Evolutionary conservation across 2,329 filamentous ascomycete genomes (phyloP), one percentile per base, ranked within the genome.

Genomic region (Aspergillus fumigatus): DNA sequence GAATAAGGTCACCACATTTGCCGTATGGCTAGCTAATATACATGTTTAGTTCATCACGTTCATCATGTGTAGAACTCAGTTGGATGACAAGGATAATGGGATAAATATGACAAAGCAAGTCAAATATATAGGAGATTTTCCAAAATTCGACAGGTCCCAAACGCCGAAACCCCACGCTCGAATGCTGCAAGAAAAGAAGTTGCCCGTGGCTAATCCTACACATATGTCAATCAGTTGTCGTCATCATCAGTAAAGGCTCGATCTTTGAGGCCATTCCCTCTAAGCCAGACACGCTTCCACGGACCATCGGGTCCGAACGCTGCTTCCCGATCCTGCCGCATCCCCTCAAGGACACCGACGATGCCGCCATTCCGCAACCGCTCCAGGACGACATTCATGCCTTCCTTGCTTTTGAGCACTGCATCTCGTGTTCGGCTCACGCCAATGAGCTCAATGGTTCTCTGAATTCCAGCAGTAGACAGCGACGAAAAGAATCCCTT

Each of bases 331-430:
- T 89, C 86, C 64, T 79, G 76, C 52, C 84, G 78, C 86, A 89
- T 89, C 27, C 85, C 86, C 62, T 89, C 87, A 29, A 90, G 74
- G n/a, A 89, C 87, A 23, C 75, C 86, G 17, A 88, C 84, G 19
- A 90, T 75, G 0, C 87, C 88, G 41, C 87, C 87, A 56, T 80
- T 78, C 53, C 87, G 78, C 68, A 90, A 72, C 38, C 85, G 75
- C 66, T 85, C 82, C 7, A 88, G 75, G 23, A 88, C 85, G 23
- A 87, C 79, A 57, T 85, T 85, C 85, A 88, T 87, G 53, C 85
- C 85, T 65, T 87, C 79, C 59, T 83, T 83, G 60, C 84, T 85
- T 64, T 85, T 86, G 9, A 83, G 74, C 64, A 87, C 79, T 19
- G 83, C 84, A 56, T 83, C 80, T 54, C 83, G 77, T 1, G 85